Evolutionary conservation across 306 rosid species (phyloP).

Genomic region (Trifolium dubium): DNA sequence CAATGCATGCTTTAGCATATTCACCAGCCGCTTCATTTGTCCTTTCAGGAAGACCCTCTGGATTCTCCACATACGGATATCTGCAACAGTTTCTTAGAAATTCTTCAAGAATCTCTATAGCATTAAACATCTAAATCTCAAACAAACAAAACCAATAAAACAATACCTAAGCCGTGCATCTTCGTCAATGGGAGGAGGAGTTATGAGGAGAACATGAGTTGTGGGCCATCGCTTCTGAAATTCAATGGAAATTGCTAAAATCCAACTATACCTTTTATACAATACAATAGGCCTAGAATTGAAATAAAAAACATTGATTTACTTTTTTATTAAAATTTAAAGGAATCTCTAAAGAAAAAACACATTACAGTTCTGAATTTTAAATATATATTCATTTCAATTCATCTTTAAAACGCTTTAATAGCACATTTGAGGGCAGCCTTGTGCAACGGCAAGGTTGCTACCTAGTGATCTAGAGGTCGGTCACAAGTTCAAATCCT

Average conservation of each 20-base stretch:
- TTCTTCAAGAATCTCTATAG: not conserved
- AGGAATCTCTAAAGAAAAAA: too few species aligned
- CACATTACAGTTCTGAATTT: too few species aligned
- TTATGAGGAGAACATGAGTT: slow-evolving; percentile 65
- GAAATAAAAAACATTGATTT: not conserved
- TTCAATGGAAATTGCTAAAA: slow-evolving; percentile 32
- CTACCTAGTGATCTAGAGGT: not conserved
- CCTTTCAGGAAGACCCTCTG: slow-evolving; percentile 74
- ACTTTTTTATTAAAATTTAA: too few species aligned
- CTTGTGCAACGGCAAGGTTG: not conserved
- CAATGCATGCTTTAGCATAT: slow-evolving; percentile 68
- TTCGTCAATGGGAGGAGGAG: slow-evolving; percentile 91
- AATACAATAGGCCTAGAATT: slow-evolving; percentile 2
- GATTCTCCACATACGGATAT: slow-evolving; percentile 61
- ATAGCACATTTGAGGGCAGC: not conserved
- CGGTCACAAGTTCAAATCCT: not conserved
- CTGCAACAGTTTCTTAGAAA: slow-evolving; percentile 40
- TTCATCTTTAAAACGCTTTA: too few species aligned
- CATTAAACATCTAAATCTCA: not conserved
- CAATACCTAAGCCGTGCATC: slow-evolving; percentile 70
- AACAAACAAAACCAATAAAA: not conserved
- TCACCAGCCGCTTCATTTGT: slow-evolving; percentile 83
- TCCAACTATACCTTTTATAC: not conserved
- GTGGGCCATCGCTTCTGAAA: slow-evolving; percentile 73
- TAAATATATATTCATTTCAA: too few species aligned